phyloP scores from a whole-genome alignment of 2,329 filamentous ascomycete species.

The Xylaria sp. region DNA sequence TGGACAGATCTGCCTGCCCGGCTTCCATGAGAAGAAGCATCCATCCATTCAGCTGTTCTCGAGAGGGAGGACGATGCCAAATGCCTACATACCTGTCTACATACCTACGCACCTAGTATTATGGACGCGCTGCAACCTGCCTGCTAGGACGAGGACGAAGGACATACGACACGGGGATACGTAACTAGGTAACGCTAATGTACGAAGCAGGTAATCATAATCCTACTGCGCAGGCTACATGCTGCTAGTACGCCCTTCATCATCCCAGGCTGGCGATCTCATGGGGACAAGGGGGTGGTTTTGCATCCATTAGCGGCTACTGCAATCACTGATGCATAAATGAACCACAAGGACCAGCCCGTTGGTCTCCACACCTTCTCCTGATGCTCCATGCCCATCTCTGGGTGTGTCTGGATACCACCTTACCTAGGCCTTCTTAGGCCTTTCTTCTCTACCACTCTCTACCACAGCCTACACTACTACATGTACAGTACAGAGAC shows the following conservation, averaged over 20 bases:
- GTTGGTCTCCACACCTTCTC: constrained; percentile 26
- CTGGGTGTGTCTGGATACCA: constrained; percentile 4
- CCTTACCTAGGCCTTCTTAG: too few species aligned
- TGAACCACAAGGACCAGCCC: constrained; percentile 30
- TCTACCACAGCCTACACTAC: too few species aligned
- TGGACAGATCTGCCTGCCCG: too few species aligned
- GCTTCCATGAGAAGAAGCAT: too few species aligned
- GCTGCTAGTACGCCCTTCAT: neutral
- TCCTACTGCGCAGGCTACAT: neutral
- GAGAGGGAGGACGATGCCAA: too few species aligned
- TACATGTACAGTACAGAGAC: too few species aligned
- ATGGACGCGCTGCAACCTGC: too few species aligned
- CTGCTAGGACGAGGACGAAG: too few species aligned
- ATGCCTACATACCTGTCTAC: too few species aligned
- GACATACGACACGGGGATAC: too few species aligned
- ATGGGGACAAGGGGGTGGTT: constrained; percentile 18
- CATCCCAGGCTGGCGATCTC: constrained; percentile 19
- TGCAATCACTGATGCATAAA: constrained; percentile 28
- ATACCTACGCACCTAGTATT: too few species aligned
- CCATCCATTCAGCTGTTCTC: too few species aligned
- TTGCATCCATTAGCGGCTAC: constrained; percentile 25
- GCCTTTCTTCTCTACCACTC: neutral
- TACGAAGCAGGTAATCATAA: neutral
- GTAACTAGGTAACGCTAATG: neutral
- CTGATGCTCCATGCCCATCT: constrained; percentile 25